Evolutionary conservation across 2,329 filamentous ascomycete species (phyloP).

Genomic region (Aspergillus sp.): DNA sequence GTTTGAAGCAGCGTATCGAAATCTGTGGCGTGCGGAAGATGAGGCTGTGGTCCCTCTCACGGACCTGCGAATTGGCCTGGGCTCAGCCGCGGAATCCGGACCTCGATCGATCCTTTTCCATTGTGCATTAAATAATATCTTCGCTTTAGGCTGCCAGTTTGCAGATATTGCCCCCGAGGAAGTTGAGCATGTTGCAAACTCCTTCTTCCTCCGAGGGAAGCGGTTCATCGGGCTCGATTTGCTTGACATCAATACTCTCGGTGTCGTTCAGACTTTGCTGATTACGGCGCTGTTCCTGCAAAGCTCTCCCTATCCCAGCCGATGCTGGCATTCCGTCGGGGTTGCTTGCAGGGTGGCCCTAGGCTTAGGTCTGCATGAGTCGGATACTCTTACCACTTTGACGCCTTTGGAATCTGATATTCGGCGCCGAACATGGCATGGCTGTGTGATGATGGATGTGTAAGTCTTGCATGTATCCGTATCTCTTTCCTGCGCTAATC

Average conservation of each 20-base stretch:
- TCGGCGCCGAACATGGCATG: constrained; percentile 40
- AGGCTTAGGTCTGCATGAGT: constrained; percentile 44
- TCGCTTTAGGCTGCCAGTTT: constrained; percentile 45
- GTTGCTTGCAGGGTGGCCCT: constrained; percentile 44
- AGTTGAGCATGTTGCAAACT: constrained; percentile 27
- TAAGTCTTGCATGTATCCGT: no score
- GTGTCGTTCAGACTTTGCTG: constrained; percentile 44
- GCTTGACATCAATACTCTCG: constrained; percentile 39
- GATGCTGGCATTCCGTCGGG: constrained; percentile 47
- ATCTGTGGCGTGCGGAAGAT: constrained; percentile 35
- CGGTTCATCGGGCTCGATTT: constrained; percentile 39
- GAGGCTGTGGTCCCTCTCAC: constrained; percentile 17
- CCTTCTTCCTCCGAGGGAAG: constrained; percentile 38
- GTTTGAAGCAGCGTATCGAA: constrained; percentile 44
- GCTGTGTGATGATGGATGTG: constrained; percentile 42
- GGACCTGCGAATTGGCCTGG: constrained; percentile 36
- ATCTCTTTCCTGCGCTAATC: background rate
- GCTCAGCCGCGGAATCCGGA: constrained; percentile 29
- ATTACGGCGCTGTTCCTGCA: constrained; percentile 42
- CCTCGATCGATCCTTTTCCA: constrained; percentile 42
- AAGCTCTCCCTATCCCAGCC: constrained; percentile 41
- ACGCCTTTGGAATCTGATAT: constrained; percentile 39
- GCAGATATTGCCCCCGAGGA: constrained; percentile 33
- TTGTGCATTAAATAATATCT: constrained; percentile 45
- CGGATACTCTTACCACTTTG: constrained; percentile 15